These are phyloP conservation scores for Leishmania turanica DNA, from an alignment of 208 protist genomes.

Conservation along the genomic window DNA sequence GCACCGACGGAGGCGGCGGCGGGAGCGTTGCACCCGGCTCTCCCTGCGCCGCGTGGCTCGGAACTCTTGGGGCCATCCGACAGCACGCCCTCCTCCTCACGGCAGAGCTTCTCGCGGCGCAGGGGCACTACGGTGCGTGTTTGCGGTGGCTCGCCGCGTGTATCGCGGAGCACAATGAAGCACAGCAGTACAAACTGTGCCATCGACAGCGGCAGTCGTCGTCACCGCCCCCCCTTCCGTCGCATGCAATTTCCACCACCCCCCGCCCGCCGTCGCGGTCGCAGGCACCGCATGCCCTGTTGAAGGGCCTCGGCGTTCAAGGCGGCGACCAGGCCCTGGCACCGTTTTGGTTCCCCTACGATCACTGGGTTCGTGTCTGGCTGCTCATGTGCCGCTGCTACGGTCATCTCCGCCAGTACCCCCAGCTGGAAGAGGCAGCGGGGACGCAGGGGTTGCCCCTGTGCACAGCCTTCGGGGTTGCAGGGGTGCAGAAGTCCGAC, in stretches of 20 bases:
- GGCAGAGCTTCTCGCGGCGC: constrained; percentile 22
- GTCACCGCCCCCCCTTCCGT: not conserved
- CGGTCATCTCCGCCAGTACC: constrained; percentile 19
- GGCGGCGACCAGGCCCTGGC: not conserved
- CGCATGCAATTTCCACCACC: not conserved
- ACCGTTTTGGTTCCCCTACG: constrained; percentile 14
- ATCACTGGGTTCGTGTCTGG: constrained; percentile 30
- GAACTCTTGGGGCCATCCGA: constrained; percentile 21
- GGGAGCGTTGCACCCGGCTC: not conserved
- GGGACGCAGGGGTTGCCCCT: constrained; percentile 18
- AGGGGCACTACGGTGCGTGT: constrained; percentile 29
- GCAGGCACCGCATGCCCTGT: not conserved
- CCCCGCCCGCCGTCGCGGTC: not conserved
- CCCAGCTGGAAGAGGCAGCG: constrained; percentile 25
- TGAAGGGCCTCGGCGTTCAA: constrained; percentile 9
- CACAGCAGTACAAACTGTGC: not conserved
- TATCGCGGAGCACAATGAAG: constrained; percentile 26
- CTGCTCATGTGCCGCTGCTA: constrained; percentile 36
- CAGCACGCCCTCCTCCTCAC: constrained; percentile 22
- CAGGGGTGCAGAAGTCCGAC: not conserved
- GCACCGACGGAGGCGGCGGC: not conserved
- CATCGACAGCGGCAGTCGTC: not conserved
- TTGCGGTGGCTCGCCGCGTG: constrained; percentile 12
- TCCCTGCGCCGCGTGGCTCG: constrained; percentile 4
- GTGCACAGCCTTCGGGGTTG: constrained; percentile 25